Evolutionary conservation across 768 basidiomycete genomes (phyloP), one percentile per base, ranked within the genome.

Genomic region (Pisolithus tinctorius): DNA sequence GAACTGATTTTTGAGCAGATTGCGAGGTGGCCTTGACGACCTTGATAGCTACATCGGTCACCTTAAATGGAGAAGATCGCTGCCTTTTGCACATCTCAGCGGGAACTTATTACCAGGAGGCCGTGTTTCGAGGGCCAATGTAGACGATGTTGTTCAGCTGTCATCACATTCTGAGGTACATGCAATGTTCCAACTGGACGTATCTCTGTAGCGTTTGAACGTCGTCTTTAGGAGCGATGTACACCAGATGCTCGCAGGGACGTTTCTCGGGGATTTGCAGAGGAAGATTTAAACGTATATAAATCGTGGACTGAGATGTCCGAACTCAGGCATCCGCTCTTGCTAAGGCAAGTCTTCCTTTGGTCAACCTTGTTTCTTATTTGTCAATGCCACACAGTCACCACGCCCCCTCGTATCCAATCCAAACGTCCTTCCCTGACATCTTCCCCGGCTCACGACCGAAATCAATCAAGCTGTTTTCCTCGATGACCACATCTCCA

Each of bases 261-360:
- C 50, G 78, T 87, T 43, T 77, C 79, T 3, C 74, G 87, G 55
- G 86, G 86, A 2, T 74, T 87, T 57, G 69, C 77, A 7, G 55
- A 66, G 25, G 51, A 62, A 5, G 66, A 68, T 16, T 57, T 71
- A 17, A 54, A 54, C 14, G 57, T 61, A 2, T 81, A 77, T 56
- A 63, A 75, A 20, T 63, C 63, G 13, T 75, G 75, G 76, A 61
- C 58, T 31, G 58, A 57, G 26, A 52, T 61, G n/a, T 54, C 65
- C 52, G 55, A 58, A 45, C 47, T 71, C 34, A 60, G 60, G 37
- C 61, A 65, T 48, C 58, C 67, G 16, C 57, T 71, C 49, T 53
- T 73, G 37, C 57, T 64, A 47, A 72, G 71, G 80, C 81, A 58
- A 41, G 66, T 50, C 36, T 49, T 47, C 39, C 14, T 51, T 14